Evolutionary conservation across 2,329 filamentous ascomycete genomes (phyloP).

Genomic region (Nigrospora oryzae): DNA sequence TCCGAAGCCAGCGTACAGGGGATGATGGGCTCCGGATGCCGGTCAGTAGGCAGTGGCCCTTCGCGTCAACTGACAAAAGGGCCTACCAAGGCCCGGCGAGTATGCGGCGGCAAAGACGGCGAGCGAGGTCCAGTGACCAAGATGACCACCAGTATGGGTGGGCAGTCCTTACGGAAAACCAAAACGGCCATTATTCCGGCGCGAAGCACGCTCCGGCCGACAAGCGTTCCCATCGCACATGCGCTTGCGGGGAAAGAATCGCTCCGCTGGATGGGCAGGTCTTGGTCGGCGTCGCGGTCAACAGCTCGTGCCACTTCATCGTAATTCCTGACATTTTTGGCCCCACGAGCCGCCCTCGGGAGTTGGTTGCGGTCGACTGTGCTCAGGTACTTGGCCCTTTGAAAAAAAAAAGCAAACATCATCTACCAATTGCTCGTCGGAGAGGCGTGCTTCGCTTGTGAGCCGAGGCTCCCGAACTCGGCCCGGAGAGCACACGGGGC

Average conservation of each 20-base stretch:
- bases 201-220: neutral
- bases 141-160: neutral
- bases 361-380: too few relatives aligned
- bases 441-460: conserved; percentile 22
- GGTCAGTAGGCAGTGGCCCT: neutral
- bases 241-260: too few relatives aligned
- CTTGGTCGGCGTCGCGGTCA: too few relatives aligned
- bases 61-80: neutral
- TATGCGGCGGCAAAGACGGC: conserved; percentile 32
- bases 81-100: conserved; percentile 25
- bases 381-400: too few relatives aligned
- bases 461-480: neutral
- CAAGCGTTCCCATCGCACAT: too few relatives aligned
- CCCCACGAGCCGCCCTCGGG: too few relatives aligned
- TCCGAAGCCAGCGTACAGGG: conserved; percentile 42
- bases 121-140: too few relatives aligned
- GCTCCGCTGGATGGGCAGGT: too few relatives aligned
- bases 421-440: conserved; percentile 25
- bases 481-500: neutral
- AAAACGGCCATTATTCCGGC: conserved; percentile 24
- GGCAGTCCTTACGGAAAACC: conserved; percentile 18
- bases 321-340: too few relatives aligned
- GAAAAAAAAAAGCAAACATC: conserved; percentile 26
- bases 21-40: conserved; percentile 33
- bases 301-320: too few relatives aligned